Base-by-base conservation (phyloP, 805 yeast species). In the Wickerhamomyces queroliae region DNA sequence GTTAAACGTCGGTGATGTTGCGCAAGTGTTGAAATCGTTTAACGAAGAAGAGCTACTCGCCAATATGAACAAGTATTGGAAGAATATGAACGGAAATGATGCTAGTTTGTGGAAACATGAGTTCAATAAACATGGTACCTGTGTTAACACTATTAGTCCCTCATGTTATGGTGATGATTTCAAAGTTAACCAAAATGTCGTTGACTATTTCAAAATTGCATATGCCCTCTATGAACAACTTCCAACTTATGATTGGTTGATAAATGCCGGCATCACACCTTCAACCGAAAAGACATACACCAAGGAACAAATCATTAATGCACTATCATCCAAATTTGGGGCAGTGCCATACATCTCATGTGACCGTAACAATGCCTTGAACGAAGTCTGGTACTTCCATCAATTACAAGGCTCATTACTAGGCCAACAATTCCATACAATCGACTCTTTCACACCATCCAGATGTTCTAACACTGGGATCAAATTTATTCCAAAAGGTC, bases 51-150 rank as follows among this genome's bases (percentile, higher is more conserved):
- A 72, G 9, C 65, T 88, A 36, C 65, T 83, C 34, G 59, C 63
- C 1, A 69, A 71, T 42, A 77, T 90, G 87, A 47, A 63, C 20
- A 52, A 53, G 23, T 61, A 70, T 44, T 90, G 97, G 97, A 81
- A 83, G 57, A 81, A 83, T 52, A 73, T 72, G 53, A 77, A 75
- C 36, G 87, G 87, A 10, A 59, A 74, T 41, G 91, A 83, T 56
- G 80, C 76, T 42, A 56, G 70, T 6, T 64, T 90, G 37, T 90
- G 98, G 98, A 70, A 74, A 26, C 96, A 90, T 61, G 97, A 90
- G 62, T 90, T 76, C 70, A 89, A 90, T 66, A 90, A 90, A 59
- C 98, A 90, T 58, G 97, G 90, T 19, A 88, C 96, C 9, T 90
- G 97, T 63, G 80, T 89, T 72, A 76, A 80, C 35, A 88, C 96